Percentiles rank a stretch among this genome's conserved stretches.
Evolutionary conservation across 2,329 filamentous ascomycete genomes (phyloP).

Genomic region (Endoconidiophora polonica): DNA sequence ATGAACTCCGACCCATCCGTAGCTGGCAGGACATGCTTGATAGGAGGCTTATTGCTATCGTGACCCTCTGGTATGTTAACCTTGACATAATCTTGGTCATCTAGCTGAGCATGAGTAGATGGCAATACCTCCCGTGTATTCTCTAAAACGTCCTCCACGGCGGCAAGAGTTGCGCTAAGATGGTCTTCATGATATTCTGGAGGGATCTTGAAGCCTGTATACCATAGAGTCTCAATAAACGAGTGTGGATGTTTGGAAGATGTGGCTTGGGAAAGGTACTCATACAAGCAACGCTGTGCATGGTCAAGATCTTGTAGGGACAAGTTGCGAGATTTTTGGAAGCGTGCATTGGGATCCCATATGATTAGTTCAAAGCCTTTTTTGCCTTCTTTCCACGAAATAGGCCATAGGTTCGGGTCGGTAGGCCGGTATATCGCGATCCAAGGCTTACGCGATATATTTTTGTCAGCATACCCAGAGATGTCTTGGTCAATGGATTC

Average conservation of each 20-base stretch:
- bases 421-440: slow-evolving; percentile 30
- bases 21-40: slow-evolving; percentile 20
- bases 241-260: slow-evolving; percentile 19
- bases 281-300: slow-evolving; percentile 30
- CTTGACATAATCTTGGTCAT: slow-evolving; percentile 17
- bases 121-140: slow-evolving; percentile 24
- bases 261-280: slow-evolving; percentile 20
- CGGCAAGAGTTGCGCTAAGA: slow-evolving; percentile 25
- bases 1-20: not conserved
- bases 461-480: slow-evolving; percentile 8
- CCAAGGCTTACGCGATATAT: slow-evolving; percentile 30
- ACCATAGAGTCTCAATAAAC: slow-evolving; percentile 28
- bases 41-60: slow-evolving; percentile 19
- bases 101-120: slow-evolving; percentile 17
- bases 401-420: slow-evolving; percentile 19
- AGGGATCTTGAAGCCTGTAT: slow-evolving; percentile 22
- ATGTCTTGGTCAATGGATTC: slow-evolving; percentile 14
- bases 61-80: slow-evolving; percentile 14
- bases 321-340: slow-evolving; percentile 13
- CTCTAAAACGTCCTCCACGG: slow-evolving; percentile 20
- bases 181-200: slow-evolving; percentile 16
- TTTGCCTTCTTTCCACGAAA: slow-evolving; percentile 14
- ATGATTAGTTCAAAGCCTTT: slow-evolving; percentile 33
- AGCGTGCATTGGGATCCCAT: slow-evolving; percentile 29
- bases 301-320: slow-evolving; percentile 24